Evolutionary conservation across 225 moss, liverwort and hornwort genomes (phyloP).

Genomic region (Antitrichia curtipendula): DNA sequence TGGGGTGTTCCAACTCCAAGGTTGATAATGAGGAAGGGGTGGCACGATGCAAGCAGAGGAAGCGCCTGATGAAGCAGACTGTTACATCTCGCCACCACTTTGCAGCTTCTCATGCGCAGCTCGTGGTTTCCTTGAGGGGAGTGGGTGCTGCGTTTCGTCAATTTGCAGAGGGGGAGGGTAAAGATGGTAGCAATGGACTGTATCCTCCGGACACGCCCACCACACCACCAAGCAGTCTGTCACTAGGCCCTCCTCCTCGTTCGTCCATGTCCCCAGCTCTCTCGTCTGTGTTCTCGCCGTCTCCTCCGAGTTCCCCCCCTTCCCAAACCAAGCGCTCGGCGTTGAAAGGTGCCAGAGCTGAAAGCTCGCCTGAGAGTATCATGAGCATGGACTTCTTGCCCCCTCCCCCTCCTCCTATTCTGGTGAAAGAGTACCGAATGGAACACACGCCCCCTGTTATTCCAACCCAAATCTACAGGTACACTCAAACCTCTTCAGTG

Average conservation of each 20-base stretch:
- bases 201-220: conserved; percentile 22
- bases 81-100: conserved; percentile 54
- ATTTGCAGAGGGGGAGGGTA: conserved; percentile 56
- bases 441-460: conserved; percentile 41
- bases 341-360: not conserved
- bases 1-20: conserved; percentile 79
- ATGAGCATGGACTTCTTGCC: conserved; percentile 19
- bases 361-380: conserved; percentile 26
- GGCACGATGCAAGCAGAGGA: conserved; percentile 67
- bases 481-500: not conserved
- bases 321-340: conserved; percentile 9
- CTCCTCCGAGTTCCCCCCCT: conserved; percentile 32
- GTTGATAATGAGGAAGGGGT: conserved; percentile 74
- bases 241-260: conserved; percentile 24
- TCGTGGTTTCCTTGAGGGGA: conserved; percentile 36
- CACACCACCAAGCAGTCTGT: conserved; percentile 5
- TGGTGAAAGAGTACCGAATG: conserved; percentile 28
- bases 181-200: conserved; percentile 9
- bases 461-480: conserved; percentile 12
- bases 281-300: conserved; percentile 16
- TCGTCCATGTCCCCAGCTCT: conserved; percentile 26
- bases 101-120: conserved; percentile 56
- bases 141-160: conserved; percentile 67
- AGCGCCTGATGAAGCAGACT: conserved; percentile 57
- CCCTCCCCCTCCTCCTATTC: conserved; percentile 33